Percentiles rank a stretch among this genome's conserved stretches.
Conservation (phyloP, 2,329 filamentous ascomycete species). For the Fusarium denticulatum region DNA sequence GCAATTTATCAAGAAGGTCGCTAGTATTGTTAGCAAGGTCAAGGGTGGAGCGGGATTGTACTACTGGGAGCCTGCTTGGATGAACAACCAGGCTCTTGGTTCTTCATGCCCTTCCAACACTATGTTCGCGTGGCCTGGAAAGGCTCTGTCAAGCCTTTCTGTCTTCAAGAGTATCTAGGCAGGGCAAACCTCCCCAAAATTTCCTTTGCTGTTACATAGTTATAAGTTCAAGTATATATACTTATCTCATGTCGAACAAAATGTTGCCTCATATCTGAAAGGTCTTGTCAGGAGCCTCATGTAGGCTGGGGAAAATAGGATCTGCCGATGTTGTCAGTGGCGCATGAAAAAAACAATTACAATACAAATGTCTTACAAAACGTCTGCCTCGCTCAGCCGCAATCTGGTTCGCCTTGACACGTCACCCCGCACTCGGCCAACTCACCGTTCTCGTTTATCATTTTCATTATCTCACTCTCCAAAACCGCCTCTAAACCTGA, state of each 20-base stretch:
- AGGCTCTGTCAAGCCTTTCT: constrained; percentile 65
- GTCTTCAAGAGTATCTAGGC: constrained; percentile 63
- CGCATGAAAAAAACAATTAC: background rate
- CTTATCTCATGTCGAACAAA: background rate
- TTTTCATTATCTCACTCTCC: rapidly evolving
- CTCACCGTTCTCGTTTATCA: rapidly evolving
- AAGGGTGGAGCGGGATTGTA: constrained; percentile 69
- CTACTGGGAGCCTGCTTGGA: constrained; percentile 80
- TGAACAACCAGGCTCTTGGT: constrained; percentile 71
- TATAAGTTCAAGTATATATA: background rate
- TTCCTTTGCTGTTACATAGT: background rate
- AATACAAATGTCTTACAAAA: rapidly evolving
- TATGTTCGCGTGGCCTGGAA: constrained; percentile 66
- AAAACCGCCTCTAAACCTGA: rapidly evolving
- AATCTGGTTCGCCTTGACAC: background rate
- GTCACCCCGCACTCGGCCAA: background rate
- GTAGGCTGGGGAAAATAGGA: rapidly evolving
- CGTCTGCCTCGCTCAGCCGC: background rate
- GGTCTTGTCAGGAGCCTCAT: rapidly evolving
- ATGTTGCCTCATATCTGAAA: no score
- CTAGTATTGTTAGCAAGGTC: constrained; percentile 62
- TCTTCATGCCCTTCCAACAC: constrained; percentile 73
- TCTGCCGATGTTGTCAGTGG: rapidly evolving
- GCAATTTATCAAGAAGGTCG: constrained; percentile 69
- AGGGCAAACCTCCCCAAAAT: rapidly evolving